A percentile compares a stretch with the other conserved stretches of the same genome.
phyloP scores from a whole-genome alignment of 176 grass and related monocot genomes.

The Olyra latifolia region DNA sequence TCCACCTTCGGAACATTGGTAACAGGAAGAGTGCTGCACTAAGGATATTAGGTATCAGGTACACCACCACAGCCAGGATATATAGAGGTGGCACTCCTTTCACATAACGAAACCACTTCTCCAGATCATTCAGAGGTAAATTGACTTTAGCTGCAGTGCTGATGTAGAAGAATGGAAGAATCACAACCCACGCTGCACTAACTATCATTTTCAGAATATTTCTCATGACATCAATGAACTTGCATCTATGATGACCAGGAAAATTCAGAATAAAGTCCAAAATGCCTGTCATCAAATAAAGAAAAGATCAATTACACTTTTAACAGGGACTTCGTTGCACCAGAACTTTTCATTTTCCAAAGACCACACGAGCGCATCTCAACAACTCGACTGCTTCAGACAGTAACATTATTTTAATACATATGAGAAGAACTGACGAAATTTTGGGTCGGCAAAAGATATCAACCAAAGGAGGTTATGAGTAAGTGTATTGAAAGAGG shows the following conservation, averaged over 20 bases:
- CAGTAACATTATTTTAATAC: conserved; percentile 6
- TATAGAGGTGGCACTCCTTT: conserved; percentile 86
- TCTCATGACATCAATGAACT: conserved; percentile 71
- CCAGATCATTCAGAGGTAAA: conserved; percentile 48
- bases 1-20: conserved; percentile 86
- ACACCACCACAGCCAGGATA: conserved; percentile 76
- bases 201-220: conserved; percentile 78
- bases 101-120: conserved; percentile 52
- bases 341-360: neutral
- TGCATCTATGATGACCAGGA: conserved; percentile 76
- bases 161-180: conserved; percentile 89
- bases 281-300: conserved; percentile 65
- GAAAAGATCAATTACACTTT: conserved; percentile 25
- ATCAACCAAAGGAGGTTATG: neutral
- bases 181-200: conserved; percentile 71
- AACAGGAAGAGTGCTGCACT: conserved; percentile 69
- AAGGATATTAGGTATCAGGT: conserved; percentile 83
- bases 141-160: conserved; percentile 56
- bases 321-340: neutral
- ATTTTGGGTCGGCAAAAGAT: neutral
- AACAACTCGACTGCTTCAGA: conserved; percentile 21
- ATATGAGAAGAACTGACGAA: conserved; percentile 2
- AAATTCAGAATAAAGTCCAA: conserved; percentile 95
- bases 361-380: conserved; percentile 20
- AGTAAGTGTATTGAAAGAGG: neutral